Evolutionary conservation across 305 asterid genomes (phyloP).

Genomic region (Coffea humblotiana): DNA sequence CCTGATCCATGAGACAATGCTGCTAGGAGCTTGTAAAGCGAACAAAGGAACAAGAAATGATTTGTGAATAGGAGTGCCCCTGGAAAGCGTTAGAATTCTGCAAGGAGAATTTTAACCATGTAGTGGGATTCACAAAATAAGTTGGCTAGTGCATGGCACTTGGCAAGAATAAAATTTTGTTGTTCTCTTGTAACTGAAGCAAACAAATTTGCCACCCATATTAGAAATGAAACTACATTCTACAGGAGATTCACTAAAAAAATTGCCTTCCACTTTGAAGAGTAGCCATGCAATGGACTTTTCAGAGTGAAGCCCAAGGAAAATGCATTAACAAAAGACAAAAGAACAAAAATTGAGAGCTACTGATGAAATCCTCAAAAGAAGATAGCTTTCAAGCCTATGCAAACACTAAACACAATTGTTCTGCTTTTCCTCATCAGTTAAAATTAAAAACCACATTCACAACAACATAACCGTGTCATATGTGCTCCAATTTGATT

Average conservation of each 20-base stretch:
- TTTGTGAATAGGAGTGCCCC: constrained; percentile 78
- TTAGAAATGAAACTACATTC: not conserved
- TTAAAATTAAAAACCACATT: not conserved
- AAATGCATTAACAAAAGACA: not conserved
- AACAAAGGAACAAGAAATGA: constrained; percentile 88
- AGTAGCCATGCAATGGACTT: not conserved
- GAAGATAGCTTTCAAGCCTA: not conserved
- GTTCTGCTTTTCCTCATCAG: not conserved
- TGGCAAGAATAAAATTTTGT: not conserved
- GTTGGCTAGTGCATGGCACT: not conserved
- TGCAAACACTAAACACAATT: not conserved
- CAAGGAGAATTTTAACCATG: constrained; percentile 12
- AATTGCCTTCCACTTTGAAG: not conserved
- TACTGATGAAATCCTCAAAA: too few species aligned
- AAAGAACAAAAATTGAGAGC: not conserved
- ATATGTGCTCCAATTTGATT: not conserved
- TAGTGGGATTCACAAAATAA: not conserved
- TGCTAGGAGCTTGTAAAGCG: constrained; percentile 78
- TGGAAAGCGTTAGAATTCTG: constrained; percentile 78
- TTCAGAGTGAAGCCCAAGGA: not conserved
- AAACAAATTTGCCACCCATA: not conserved
- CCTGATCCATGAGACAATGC: constrained; percentile 85
- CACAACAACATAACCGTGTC: not conserved
- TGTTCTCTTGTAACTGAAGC: not conserved
- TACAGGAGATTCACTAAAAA: not conserved